These are phyloP conservation scores for Mycena metata DNA, from an alignment of 768 basidiomycete species.

Conservation along the genomic window DNA sequence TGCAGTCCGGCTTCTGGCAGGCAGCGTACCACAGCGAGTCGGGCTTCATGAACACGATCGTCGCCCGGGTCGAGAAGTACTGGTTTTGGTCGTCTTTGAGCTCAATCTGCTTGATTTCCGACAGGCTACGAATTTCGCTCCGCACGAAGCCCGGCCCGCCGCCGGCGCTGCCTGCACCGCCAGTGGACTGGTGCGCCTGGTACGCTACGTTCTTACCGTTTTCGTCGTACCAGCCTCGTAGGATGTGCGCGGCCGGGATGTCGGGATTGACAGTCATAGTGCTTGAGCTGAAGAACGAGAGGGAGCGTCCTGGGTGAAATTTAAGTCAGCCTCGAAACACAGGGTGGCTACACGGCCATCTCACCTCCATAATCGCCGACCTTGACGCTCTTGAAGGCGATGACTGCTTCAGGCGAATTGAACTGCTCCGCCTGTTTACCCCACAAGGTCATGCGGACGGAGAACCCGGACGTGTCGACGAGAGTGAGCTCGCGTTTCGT, in stretches of 20 bases:
- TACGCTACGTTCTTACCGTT: slow-evolving; percentile 74
- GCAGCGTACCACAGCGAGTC: slow-evolving; percentile 91
- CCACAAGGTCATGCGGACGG: slow-evolving; percentile 92
- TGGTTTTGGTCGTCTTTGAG: slow-evolving; percentile 84
- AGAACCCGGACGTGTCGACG: slow-evolving; percentile 85
- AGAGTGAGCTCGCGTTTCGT: slow-evolving; percentile 91
- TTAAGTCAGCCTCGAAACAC: slow-evolving; percentile 1
- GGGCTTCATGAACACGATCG: slow-evolving; percentile 87
- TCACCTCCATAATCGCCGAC: slow-evolving; percentile 92
- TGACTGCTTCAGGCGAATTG: slow-evolving; percentile 70
- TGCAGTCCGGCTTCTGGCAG: slow-evolving; percentile 84
- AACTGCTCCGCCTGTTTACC: slow-evolving; percentile 94
- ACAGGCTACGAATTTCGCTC: slow-evolving; percentile 77
- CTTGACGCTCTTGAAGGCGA: slow-evolving; percentile 95
- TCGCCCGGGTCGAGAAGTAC: slow-evolving; percentile 85
- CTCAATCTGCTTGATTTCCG: slow-evolving; percentile 83
- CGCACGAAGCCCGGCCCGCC: slow-evolving; percentile 71
- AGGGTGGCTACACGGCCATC: slow-evolving; percentile 27
- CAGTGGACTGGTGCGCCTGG: slow-evolving; percentile 71
- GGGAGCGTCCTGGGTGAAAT: slow-evolving; percentile 71
- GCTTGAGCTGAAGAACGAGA: slow-evolving; percentile 87
- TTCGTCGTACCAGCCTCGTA: slow-evolving; percentile 94
- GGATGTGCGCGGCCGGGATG: slow-evolving; percentile 85
- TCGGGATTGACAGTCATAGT: slow-evolving; percentile 91
- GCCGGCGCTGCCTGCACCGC: slow-evolving; percentile 50